A percentile compares a stretch with the other conserved stretches of the same genome.
Evolutionary conservation across 2,329 filamentous ascomycete species (phyloP).

Genomic region (Penicillium hordei): DNA sequence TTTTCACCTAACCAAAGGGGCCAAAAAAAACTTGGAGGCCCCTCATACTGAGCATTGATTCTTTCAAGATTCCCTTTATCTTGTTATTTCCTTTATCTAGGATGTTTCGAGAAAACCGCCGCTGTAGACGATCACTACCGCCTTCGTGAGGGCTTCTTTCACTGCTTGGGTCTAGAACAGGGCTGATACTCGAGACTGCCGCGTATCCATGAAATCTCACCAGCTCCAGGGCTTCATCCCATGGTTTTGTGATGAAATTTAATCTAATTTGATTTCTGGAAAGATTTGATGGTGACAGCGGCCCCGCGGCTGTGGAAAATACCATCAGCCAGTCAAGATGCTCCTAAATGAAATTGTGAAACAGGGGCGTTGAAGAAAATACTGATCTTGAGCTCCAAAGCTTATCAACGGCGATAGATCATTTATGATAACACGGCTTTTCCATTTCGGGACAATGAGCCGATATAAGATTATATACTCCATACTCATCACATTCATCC

Average conservation of each 20-base stretch:
- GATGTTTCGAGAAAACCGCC: constrained; percentile 17
- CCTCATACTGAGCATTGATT: background rate
- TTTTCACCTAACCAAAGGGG: background rate
- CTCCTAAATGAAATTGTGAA: background rate
- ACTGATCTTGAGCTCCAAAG: background rate
- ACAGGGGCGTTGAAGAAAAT: background rate
- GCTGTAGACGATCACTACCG: constrained; percentile 17
- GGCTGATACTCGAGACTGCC: background rate
- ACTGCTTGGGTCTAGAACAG: too few relatives aligned
- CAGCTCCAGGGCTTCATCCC: background rate
- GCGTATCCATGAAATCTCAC: background rate
- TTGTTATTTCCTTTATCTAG: constrained; percentile 6
- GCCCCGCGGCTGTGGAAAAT: background rate
- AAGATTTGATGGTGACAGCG: constrained; percentile 1
- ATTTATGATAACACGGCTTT: background rate
- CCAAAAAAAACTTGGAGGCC: background rate
- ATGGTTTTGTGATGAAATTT: constrained; percentile 7
- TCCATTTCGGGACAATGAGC: background rate
- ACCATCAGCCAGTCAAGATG: background rate
- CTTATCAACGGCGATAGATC: background rate
- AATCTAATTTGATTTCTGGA: constrained; percentile 15
- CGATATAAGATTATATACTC: constrained; percentile 3
- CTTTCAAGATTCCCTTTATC: background rate
- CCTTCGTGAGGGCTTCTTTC: background rate
- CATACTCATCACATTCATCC: background rate